Conservation (phyloP, 164 flowering plant species). For the Nelumbo lutea region DNA sequence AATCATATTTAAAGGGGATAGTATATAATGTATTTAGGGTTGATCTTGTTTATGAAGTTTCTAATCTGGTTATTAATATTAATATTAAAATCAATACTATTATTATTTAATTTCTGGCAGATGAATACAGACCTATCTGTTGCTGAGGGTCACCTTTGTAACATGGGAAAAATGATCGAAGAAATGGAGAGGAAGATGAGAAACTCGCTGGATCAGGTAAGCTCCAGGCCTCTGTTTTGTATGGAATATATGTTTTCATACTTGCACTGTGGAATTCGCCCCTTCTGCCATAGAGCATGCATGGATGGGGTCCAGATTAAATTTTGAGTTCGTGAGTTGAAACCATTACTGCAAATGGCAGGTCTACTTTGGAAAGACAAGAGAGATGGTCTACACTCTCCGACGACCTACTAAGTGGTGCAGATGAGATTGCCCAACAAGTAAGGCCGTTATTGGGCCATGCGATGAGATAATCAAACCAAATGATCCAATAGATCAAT, state of each 20-base stretch:
- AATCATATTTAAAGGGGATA: too few species aligned
- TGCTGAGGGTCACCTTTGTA: constrained; percentile 90
- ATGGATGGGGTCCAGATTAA: too few species aligned
- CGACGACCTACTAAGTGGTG: constrained; percentile 19
- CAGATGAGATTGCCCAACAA: constrained; percentile 14
- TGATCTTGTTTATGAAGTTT: too few species aligned
- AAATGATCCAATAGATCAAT: too few species aligned
- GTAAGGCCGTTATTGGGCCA: neutral
- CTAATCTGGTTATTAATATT: too few species aligned
- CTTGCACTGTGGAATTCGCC: neutral
- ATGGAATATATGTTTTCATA: too few species aligned
- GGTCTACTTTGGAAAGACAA: constrained; percentile 89
- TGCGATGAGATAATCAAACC: neutral
- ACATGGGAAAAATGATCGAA: constrained; percentile 99
- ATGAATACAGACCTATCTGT: constrained; percentile 77
- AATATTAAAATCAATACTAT: too few species aligned
- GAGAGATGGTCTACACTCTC: constrained; percentile 36
- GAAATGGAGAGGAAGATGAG: constrained; percentile 98
- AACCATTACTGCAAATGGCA: constrained; percentile 16
- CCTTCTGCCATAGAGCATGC: too few species aligned
- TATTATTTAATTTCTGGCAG: constrained; percentile 26
- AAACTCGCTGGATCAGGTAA: constrained; percentile 92
- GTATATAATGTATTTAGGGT: too few species aligned
- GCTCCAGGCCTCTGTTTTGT: neutral
- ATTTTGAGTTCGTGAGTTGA: too few species aligned